These are phyloP conservation scores for Cryomyces minteri DNA, from an alignment of 495 filamentous ascomycete species.

Conservation along the genomic window DNA sequence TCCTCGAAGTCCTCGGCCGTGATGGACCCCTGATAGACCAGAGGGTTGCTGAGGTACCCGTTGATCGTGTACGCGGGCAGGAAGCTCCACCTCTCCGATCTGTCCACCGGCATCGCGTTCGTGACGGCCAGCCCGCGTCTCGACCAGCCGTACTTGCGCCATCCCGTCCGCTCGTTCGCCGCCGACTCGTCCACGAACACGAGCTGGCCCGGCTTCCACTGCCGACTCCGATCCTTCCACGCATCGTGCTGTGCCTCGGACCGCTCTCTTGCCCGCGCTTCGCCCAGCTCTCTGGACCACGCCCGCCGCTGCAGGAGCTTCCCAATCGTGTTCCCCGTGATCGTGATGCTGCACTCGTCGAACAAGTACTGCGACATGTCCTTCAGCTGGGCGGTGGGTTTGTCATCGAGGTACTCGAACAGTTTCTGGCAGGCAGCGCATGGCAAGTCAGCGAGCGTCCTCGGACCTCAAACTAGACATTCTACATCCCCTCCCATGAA, in stretches of 20 bases:
- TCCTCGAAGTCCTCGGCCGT: not conserved
- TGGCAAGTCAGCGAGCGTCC: not conserved
- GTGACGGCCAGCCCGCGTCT: not conserved
- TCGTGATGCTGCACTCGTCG: not conserved
- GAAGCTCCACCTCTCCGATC: not conserved
- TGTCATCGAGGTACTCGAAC: not conserved
- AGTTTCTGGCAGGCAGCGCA: not conserved
- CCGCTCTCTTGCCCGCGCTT: not conserved
- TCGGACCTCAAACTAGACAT: not conserved
- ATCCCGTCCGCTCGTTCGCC: not conserved
- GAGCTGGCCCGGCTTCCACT: not conserved
- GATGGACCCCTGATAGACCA: not conserved
- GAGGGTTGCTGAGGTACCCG: not conserved
- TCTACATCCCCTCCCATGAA: too few relatives aligned
- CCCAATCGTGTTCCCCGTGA: not conserved
- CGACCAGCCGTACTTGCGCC: not conserved
- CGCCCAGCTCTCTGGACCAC: not conserved
- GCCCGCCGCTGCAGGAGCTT: not conserved
- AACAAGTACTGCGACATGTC: not conserved
- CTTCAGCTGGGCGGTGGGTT: not conserved
- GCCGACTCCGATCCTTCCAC: not conserved
- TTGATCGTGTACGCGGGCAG: not conserved
- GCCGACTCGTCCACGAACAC: not conserved
- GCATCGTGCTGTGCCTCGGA: not conserved
- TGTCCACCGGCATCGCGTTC: not conserved